These are phyloP conservation scores for Sequoiadendron giganteum DNA, from an alignment of 75 land plant genomes.

Conservation along the genomic window DNA sequence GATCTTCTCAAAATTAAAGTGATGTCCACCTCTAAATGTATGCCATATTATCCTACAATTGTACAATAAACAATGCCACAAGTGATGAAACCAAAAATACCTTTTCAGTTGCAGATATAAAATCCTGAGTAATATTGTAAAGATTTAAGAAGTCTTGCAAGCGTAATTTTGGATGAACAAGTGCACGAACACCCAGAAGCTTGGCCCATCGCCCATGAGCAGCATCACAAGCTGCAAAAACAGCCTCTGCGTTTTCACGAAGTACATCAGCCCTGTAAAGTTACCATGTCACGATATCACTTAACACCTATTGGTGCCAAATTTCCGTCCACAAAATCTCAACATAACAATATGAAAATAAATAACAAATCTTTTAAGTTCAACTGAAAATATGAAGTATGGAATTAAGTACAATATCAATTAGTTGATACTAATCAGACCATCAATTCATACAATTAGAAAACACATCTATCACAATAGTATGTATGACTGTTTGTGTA, in stretches of 20 bases:
- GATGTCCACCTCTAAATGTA: background rate
- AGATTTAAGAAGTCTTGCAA: slow-evolving; percentile 84
- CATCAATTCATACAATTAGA: background rate
- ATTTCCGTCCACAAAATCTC: background rate
- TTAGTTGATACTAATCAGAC: background rate
- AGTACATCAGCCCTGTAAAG: slow-evolving; percentile 86
- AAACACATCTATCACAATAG: background rate
- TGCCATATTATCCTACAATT: slow-evolving; percentile 5
- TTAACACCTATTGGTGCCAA: background rate
- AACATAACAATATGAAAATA: background rate
- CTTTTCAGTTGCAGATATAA: slow-evolving; percentile 94
- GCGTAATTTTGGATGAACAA: slow-evolving; percentile 88
- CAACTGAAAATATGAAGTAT: background rate
- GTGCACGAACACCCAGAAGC: slow-evolving; percentile 87
- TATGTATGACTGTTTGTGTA: background rate
- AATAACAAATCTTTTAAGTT: background rate
- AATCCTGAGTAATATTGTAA: slow-evolving; percentile 84
- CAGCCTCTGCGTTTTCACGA: slow-evolving; percentile 92
- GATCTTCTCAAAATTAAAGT: slow-evolving; percentile 11
- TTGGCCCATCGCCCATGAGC: slow-evolving; percentile 99
- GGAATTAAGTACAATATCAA: background rate
- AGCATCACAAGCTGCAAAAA: slow-evolving; percentile 97
- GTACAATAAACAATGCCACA: background rate
- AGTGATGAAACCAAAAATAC: slow-evolving; percentile 21
- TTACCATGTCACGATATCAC: background rate